These are phyloP conservation scores for Candida dendrica DNA, from an alignment of 805 yeast species.

Conservation along the genomic window DNA sequence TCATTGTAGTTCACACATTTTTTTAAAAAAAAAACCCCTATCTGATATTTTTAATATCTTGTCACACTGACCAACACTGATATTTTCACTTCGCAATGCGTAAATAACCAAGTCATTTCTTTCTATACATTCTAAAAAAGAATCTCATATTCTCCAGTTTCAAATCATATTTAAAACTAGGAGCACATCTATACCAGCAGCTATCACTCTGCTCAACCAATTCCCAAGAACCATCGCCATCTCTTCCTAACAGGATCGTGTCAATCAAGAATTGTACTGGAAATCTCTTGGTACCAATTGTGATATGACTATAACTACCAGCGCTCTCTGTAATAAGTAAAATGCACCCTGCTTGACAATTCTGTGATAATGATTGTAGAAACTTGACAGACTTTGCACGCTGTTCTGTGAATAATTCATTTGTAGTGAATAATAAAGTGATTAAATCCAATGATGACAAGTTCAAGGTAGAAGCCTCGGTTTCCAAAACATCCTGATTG, in stretches of 20 bases:
- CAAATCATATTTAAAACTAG: slow-evolving; percentile 49
- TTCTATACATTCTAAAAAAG: slow-evolving; percentile 67
- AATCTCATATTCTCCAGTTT: slow-evolving; percentile 85
- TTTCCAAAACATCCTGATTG: slow-evolving; percentile 29
- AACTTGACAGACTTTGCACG: slow-evolving; percentile 52
- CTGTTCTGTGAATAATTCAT: slow-evolving; percentile 72
- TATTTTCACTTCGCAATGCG: background rate
- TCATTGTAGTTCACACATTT: background rate
- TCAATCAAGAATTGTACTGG: slow-evolving; percentile 80
- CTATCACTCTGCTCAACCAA: slow-evolving; percentile 61
- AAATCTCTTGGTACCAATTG: slow-evolving; percentile 67
- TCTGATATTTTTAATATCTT: too few relatives aligned
- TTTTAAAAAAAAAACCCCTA: too few relatives aligned
- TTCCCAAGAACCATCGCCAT: slow-evolving; percentile 55
- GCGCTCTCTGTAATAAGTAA: slow-evolving; percentile 80
- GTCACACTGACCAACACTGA: too few relatives aligned
- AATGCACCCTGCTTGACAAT: slow-evolving; percentile 50
- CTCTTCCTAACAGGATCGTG: slow-evolving; percentile 54
- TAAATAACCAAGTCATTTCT: slow-evolving; percentile 25
- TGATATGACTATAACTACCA: slow-evolving; percentile 78
- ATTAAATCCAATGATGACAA: slow-evolving; percentile 39
- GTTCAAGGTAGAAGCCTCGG: slow-evolving; percentile 17
- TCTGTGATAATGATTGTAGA: slow-evolving; percentile 42
- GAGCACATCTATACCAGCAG: slow-evolving; percentile 67
- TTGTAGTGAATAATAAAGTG: slow-evolving; percentile 78